Base-by-base conservation (phyloP, 2,329 filamentous ascomycete genomes). In the Beauveria pseudobassiana region DNA sequence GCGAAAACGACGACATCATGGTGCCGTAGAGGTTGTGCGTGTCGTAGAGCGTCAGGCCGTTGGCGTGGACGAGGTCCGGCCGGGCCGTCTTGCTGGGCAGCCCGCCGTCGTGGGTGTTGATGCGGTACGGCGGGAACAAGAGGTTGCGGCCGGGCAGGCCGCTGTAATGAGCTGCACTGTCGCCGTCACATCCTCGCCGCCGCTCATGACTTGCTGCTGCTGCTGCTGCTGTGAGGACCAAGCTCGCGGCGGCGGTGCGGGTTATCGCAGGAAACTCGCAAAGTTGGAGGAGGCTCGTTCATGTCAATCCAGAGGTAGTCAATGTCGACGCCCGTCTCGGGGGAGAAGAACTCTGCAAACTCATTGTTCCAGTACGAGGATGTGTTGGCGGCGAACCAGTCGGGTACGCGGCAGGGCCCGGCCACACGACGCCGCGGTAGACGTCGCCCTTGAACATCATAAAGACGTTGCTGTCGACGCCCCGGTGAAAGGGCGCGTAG, bases 291-390 rank as follows among this genome's bases (percentile, higher is more conserved):
- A n/a, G 71, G 70, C 26, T 73, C 71, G 78, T 82, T 79, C 82
- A 86, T 86, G 68, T 90, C 88, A 62, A 90, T 90, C 87, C 89
- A 92, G 1, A 93, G 75, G 1, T 82, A 89, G 64, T 93, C 90
- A 54, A 93, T 87, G 65, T 93, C 83, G 5, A 93, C 79, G 14
- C 89, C 90, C 1, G 75, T 79, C 0, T 83, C 75, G 0, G 83
- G 75, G 62, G 80, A 74, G 72, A 93, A 91, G 76, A 90, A 90
- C 0, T 69, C 70, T 0, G 68, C 69, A 66, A 93, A 87, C 68
- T 93, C 83, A 1, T 80, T 77, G 54, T 82, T 84, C 90, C 90
- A 93, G 72, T 86, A 95, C 1, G 76, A 67, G 59, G 86, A 80
- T 1, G 84, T 82, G 40, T 83, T 82, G 1, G 80, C 78, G 28